Evolutionary conservation across 202 grass and related monocot species (phyloP).

Genomic region (Digitaria exilis): DNA sequence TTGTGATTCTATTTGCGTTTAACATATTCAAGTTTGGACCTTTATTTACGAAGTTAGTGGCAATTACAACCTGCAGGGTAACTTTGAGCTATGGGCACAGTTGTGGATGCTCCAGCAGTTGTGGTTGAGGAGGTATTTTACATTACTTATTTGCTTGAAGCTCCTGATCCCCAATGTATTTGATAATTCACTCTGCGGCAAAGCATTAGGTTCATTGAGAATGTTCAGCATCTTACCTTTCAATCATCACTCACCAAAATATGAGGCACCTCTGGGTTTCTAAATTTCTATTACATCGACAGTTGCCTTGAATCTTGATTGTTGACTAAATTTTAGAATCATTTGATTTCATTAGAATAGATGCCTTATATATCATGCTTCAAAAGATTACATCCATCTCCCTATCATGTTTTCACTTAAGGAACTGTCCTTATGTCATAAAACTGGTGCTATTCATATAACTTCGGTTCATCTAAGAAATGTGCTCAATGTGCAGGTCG

Average conservation of each 20-base stretch:
- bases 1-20: not conserved
- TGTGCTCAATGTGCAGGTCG: conserved; percentile 43
- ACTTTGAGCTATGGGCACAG: conserved; percentile 50
- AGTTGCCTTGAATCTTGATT: not conserved
- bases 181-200: not conserved
- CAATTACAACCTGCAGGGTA: conserved; percentile 8
- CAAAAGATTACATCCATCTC: not conserved
- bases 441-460: too few species aligned
- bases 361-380: not conserved
- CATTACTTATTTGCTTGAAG: not conserved
- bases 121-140: conserved; percentile 36
- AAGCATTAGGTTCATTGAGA: conserved; percentile 14
- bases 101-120: conserved; percentile 51
- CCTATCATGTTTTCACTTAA: not conserved
- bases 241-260: not conserved
- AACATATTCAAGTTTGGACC: not conserved
- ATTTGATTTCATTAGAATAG: not conserved
- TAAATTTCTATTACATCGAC: not conserved
- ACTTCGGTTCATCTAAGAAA: conserved; percentile 32
- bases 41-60: not conserved
- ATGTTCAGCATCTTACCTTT: not conserved
- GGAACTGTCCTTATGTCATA: not conserved
- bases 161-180: not conserved
- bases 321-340: not conserved
- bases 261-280: not conserved